Evolutionary conservation across 2,329 filamentous ascomycete genomes (phyloP).

Genomic region (Cladosporium sp.): DNA sequence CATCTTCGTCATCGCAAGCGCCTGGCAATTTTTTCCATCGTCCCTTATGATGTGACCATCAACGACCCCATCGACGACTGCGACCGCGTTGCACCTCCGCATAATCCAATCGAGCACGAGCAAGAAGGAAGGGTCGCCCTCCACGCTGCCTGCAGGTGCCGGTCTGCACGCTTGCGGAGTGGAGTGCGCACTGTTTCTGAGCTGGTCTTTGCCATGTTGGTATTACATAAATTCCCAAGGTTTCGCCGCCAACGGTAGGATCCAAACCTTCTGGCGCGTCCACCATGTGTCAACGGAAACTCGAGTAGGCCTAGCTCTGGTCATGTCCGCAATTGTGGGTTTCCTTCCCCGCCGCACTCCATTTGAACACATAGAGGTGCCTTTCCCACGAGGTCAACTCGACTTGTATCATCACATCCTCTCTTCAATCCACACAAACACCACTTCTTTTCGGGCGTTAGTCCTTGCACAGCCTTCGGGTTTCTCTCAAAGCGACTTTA

Average conservation of each 20-base stretch:
- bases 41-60: not conserved
- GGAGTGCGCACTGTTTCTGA: slow-evolving; percentile 7
- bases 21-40: not conserved
- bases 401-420: not conserved
- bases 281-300: slow-evolving; percentile 7
- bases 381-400: not conserved
- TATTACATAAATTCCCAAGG: slow-evolving; percentile 10
- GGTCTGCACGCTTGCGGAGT: not conserved
- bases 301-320: slow-evolving; percentile 9
- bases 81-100: not conserved
- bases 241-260: slow-evolving; percentile 5
- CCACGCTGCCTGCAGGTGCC: slow-evolving; percentile 5
- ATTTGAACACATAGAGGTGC: slow-evolving; percentile 1
- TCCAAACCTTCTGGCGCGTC: not conserved
- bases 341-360: slow-evolving; percentile 10
- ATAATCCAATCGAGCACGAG: not conserved
- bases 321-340: slow-evolving; percentile 2
- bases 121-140: not conserved
- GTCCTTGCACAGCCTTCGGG: not conserved
- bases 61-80: not conserved
- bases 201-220: slow-evolving; percentile 1
- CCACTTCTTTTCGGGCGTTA: not conserved
- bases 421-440: not conserved
- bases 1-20: slow-evolving; percentile 2
- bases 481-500: not conserved